Evolutionary conservation across 164 flowering plant species (phyloP), one percentile per base, ranked within the genome.

Genomic region (Echeveria elegans): DNA sequence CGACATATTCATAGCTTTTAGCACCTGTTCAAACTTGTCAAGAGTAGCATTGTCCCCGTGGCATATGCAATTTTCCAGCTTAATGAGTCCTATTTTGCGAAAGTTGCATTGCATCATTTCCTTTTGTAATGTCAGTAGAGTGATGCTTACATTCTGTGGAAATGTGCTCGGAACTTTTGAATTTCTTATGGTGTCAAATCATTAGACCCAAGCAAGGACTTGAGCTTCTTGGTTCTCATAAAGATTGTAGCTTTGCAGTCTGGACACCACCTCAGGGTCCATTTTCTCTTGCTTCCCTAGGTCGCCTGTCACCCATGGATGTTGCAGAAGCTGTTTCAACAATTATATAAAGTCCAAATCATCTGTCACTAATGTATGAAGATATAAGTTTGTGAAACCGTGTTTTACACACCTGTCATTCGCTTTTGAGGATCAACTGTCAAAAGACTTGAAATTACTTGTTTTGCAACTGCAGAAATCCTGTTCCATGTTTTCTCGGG

Each of bases 271-370:
- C 76, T 88, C 94, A 0, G 86, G 76, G 38, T 86, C 94, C 82
- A 88, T 83, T 59, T 72, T 79, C 2, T 85, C 89, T 65, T 83
- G 77, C 72, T 85, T 88, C 28, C 88, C 88, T 31, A 78, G 78
- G 64, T 85, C 80, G 19, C 91, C 91, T 23, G 70, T 82, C 23
- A 88, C 91, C 95, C 95, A 86, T 30, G 88, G 91, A 74, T 88
- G 87, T 24, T 60, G 68, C 37, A 88, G 81, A 68, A 88, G 77
- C 90, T 88, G 82, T 70, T 41, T 30, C 62, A 31, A 10, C 7
- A n/a, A 0, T 6, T 31, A 45, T 12, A 6, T 26, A 34, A n/a
- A 34, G 37, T 14, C 5, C 3, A 56, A 56, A 56, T 1, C 19
- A 56, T 28, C 6, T 11, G 61, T 9, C 11, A 10, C 61, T 1